Evolutionary conservation across 2,329 filamentous ascomycete genomes (phyloP), one percentile per base, ranked within the genome.

Genomic region (Colletotrichum sp.): DNA sequence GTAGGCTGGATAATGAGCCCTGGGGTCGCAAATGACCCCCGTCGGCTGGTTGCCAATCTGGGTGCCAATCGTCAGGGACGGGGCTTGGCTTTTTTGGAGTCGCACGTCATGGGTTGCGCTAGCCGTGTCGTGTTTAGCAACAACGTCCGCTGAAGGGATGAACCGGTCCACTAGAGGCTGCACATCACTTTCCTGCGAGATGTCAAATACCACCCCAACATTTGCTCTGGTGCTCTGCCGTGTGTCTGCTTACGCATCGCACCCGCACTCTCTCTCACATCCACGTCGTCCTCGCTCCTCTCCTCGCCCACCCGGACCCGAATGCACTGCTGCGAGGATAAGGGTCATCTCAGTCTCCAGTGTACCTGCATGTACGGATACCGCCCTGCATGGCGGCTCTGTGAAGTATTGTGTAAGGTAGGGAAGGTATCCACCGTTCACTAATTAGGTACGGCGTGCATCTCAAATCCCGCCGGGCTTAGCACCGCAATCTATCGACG

Each of bases 361-460:
- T 21, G 18, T 21, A 74, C 32, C 34, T 44, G 44, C 34, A 65
- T 36, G 16, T 28, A 39, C 16, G 36, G 36, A 39, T 39, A 26
- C 60, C 24, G 49, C 21, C 60, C 28, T 75, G 68, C 72, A 75
- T 71, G 36, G 68, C 60, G 72, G 72, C 72, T 75, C 72, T 71
- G 49, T 67, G 30, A 71, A 36, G 34, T 36, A 36, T 2, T 34
- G 32, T 34, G 6, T 36, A 36, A 13, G 34, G 13, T 34, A 36
- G 34, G 34, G 13, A 36, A 36, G 13, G 34, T 36, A 36, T 44
- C 39, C 57, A 70, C 32, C 9, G 39, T 49, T 24, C 44, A 13
- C 44, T n/a, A 13, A 21, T 32, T 39, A 24, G 34, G 21, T 32
- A 15, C 36, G 16, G 16, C 24, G 24, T 66, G 59, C 63, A 34